Evolutionary conservation across 129 eudicot genomes (phyloP), one percentile per base, ranked within the genome.

Genomic region (Flaveria linearis): DNA sequence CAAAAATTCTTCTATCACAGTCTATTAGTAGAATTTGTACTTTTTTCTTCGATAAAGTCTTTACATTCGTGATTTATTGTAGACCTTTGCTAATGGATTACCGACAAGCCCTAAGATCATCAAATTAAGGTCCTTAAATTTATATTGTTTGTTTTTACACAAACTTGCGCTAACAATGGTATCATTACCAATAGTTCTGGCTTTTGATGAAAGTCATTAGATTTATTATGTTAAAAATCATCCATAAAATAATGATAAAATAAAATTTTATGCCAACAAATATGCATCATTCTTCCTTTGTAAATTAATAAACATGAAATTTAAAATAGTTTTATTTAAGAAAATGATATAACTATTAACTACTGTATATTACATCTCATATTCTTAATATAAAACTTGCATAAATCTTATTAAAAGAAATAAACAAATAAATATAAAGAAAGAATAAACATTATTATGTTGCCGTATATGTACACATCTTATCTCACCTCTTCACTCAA

Each of bases 401-500:
- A 69, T 69, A 69, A 46, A 69, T 22, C 41, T 36, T 36, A 5
- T 36, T 36, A 69, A 23, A 69, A 23, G 20, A 25, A n/a, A 47
- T 22, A 13, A 23, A 46, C 39, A 64, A 33, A 33, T 16, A 33
- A 5, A 7, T 30, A 28, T 30, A 62, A 16, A 52, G 9, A 57
- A 57, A 8, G 15, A 57, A 57, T 57, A 57, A 33, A 64, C 3
- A 66, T 41, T 66, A 66, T 66, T 66, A 66, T 41, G 41, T 66
- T 66, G 26, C 26, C 26, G 12, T 22, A 47, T 39, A 76, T 39
- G 57, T 65, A 36, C 43, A 72, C 62, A 76, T 72, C 57, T 68
- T 76, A 72, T 68, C 74, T 73, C 71, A 73, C 79, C 80, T 68
- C 73, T 79, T 81, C 73, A 82, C 85, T 83, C 80, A 73, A n/a